Conservation (phyloP, 345 rosid species). For the Eucalyptus erythrocorys region DNA sequence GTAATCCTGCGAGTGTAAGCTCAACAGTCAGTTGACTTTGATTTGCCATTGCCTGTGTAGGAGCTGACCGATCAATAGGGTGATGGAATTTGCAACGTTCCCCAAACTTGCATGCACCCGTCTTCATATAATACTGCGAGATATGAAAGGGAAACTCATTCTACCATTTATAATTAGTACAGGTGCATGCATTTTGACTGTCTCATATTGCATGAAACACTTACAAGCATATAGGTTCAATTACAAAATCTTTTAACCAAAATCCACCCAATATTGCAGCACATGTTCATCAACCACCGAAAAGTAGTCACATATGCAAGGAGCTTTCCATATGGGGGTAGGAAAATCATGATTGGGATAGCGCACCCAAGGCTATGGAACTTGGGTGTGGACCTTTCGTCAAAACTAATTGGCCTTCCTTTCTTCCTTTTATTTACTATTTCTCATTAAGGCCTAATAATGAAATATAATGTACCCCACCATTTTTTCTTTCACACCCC, state of each 20-base stretch:
- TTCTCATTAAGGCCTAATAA: neutral
- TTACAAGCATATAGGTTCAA: neutral
- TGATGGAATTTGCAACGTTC: conserved; percentile 87
- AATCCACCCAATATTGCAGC: neutral
- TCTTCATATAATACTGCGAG: conserved; percentile 82
- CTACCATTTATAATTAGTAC: neutral
- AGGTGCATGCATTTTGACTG: neutral
- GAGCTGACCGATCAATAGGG: conserved; percentile 54
- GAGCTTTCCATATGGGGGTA: neutral
- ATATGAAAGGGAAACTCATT: neutral
- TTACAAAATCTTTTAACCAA: neutral
- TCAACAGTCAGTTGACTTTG: conserved; percentile 41
- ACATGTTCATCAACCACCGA: neutral
- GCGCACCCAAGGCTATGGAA: neutral
- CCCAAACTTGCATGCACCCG: conserved; percentile 77
- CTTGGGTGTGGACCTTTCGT: neutral
- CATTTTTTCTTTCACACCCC: neutral
- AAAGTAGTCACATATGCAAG: neutral
- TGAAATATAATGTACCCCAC: neutral
- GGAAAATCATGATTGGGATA: neutral
- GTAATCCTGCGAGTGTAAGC: conserved; percentile 91
- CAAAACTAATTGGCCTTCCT: neutral
- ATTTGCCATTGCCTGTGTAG: conserved; percentile 7
- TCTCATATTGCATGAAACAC: neutral
- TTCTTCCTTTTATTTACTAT: neutral